Evolutionary conservation across 352 stramenopile species (phyloP).

Genomic region (Globisporangium yorkense): DNA sequence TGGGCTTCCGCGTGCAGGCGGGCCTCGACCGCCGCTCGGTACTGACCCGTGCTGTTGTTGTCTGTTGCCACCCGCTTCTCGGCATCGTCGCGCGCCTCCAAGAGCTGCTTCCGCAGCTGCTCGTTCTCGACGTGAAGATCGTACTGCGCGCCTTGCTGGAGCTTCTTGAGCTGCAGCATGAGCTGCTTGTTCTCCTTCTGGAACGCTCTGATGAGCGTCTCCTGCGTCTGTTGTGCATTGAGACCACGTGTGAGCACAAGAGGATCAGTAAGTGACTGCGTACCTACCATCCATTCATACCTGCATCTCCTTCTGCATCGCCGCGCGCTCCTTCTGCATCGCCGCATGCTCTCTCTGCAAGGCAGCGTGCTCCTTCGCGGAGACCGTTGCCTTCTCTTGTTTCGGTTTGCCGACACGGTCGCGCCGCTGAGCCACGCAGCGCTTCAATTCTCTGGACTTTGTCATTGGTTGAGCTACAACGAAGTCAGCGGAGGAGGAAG

Average conservation of each 20-base stretch:
- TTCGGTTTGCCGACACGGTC: background rate
- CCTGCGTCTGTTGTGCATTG: conserved; percentile 36
- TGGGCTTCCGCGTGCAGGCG: conserved; percentile 54
- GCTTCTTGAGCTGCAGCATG: conserved; percentile 69
- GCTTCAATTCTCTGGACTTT: background rate
- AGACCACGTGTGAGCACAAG: too few species aligned
- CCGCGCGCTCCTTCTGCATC: conserved; percentile 8
- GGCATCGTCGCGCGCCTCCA: conserved; percentile 29
- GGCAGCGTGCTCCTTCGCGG: background rate
- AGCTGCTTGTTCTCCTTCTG: conserved; percentile 81
- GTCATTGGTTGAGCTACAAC: background rate
- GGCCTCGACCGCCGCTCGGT: conserved; percentile 51
- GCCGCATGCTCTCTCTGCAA: background rate
- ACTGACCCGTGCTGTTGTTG: conserved; percentile 36
- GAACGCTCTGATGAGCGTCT: conserved; percentile 70
- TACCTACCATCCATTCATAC: conserved; percentile 6
- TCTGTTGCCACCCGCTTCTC: conserved; percentile 12
- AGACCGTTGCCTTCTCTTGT: background rate
- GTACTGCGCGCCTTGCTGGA: conserved; percentile 55
- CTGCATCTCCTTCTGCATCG: conserved; percentile 56
- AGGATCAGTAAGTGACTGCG: too few species aligned
- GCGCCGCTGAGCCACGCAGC: background rate
- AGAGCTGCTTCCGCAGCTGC: conserved; percentile 40
- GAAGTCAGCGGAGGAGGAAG: background rate
- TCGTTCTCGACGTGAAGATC: conserved; percentile 78